A percentile compares a stretch with the other conserved stretches of the same genome.
These are phyloP conservation scores for Hordeum vulgare DNA, from an alignment of 176 grass and related monocot genomes.

Conservation along the genomic window DNA sequence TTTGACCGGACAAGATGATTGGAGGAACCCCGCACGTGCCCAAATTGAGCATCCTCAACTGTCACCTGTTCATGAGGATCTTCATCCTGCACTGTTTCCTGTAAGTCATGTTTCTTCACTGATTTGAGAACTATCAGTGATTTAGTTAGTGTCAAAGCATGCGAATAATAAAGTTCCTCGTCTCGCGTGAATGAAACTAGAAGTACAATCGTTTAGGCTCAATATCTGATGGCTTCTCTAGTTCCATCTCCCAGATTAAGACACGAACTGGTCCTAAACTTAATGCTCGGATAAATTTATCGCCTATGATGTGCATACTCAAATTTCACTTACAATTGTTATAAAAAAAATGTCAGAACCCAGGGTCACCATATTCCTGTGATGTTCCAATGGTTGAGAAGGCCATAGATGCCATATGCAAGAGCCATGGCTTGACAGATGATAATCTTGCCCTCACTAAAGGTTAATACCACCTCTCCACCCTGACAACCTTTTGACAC, in stretches of 20 bases:
- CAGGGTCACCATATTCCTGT: constrained; percentile 49
- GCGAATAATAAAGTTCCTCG: neutral
- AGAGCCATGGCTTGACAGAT: constrained; percentile 44
- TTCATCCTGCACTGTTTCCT: constrained; percentile 8
- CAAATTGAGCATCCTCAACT: constrained; percentile 59
- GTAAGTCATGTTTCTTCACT: constrained; percentile 31
- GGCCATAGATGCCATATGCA: constrained; percentile 54
- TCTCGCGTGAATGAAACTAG: neutral
- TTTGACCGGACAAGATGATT: constrained; percentile 27
- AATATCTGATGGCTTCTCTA: neutral
- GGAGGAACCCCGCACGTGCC: constrained; percentile 25
- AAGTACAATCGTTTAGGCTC: neutral
- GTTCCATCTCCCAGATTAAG: neutral
- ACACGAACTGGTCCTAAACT: neutral
- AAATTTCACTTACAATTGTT: neutral
- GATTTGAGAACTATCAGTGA: neutral
- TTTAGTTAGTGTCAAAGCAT: neutral
- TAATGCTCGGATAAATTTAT: neutral
- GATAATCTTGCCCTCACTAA: constrained; percentile 72
- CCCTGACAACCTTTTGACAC: neutral
- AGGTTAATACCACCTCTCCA: constrained; percentile 35
- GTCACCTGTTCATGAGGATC: constrained; percentile 63
- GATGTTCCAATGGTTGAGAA: constrained; percentile 90
- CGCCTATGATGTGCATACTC: neutral
- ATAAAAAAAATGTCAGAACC: neutral